Percentiles rank a stretch among this genome's conserved stretches.
Evolutionary conservation across 345 rosid species (phyloP).

Genomic region (Excoecaria agallocha): DNA sequence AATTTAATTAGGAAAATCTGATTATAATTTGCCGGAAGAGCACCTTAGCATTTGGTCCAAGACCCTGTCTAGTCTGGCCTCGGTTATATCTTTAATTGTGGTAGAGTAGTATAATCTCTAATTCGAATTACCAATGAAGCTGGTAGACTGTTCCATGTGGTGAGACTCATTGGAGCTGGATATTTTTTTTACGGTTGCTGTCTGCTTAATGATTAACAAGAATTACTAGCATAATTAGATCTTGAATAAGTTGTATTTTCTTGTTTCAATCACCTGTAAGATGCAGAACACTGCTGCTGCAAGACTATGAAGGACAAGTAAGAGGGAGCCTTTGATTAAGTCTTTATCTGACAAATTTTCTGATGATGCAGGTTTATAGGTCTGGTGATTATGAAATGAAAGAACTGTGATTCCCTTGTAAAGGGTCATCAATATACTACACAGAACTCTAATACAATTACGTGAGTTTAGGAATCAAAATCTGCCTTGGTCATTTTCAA

Average conservation of each 20-base stretch:
- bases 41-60: too few relatives aligned
- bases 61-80: too few relatives aligned
- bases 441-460: background rate
- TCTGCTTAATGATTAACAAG: background rate
- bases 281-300: background rate
- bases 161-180: background rate
- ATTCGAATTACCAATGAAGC: too few relatives aligned
- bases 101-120: too few relatives aligned
- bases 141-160: background rate
- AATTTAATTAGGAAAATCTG: too few relatives aligned
- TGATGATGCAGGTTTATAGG: background rate
- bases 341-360: background rate
- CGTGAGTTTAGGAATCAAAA: too few relatives aligned
- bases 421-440: slow-evolving; percentile 4
- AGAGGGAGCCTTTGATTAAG: background rate
- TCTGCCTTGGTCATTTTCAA: too few relatives aligned
- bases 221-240: background rate
- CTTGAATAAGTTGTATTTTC: too few relatives aligned
- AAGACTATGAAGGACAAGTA: background rate
- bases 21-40: too few relatives aligned
- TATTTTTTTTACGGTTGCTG: background rate
- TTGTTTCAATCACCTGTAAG: background rate
- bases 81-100: too few relatives aligned
- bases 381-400: background rate
- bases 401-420: background rate